Percentiles rank a stretch among this genome's conserved stretches.
These are phyloP conservation scores for Senna tora DNA, from an alignment of 306 rosid species.

Conservation along the genomic window DNA sequence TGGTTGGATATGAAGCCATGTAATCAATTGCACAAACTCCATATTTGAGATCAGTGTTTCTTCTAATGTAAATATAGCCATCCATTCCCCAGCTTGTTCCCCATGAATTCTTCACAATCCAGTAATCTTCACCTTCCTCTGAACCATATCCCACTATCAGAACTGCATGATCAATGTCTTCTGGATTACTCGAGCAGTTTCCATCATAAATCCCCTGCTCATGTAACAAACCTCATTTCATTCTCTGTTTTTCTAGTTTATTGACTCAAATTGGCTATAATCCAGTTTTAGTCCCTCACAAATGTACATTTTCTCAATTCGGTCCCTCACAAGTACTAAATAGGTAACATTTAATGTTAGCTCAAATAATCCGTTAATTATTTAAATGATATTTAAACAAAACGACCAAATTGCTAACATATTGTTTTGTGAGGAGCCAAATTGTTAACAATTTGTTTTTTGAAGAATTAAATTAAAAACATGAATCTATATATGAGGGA, in stretches of 20 bases:
- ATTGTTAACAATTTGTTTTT: too few species aligned
- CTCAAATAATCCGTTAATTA: too few species aligned
- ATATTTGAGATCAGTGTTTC: constrained; percentile 56
- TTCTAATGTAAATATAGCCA: constrained; percentile 68
- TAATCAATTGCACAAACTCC: constrained; percentile 80
- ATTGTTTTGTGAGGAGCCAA: too few species aligned
- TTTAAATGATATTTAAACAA: too few species aligned
- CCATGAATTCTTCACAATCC: constrained; percentile 92
- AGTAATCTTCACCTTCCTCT: constrained; percentile 66
- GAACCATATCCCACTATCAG: constrained; percentile 78
- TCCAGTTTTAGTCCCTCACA: too few species aligned
- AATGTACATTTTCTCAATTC: too few species aligned
- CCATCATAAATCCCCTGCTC: constrained; percentile 82
- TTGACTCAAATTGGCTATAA: not conserved
- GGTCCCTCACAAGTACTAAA: too few species aligned
- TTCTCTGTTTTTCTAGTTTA: not conserved
- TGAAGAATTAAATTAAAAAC: too few species aligned
- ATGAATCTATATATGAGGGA: too few species aligned
- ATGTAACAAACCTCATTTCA: not conserved
- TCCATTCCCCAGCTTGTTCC: constrained; percentile 75
- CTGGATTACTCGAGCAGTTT: constrained; percentile 68
- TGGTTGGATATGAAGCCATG: constrained; percentile 82
- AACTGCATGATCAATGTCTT: constrained; percentile 78
- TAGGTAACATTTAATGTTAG: too few species aligned
- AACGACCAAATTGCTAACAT: too few species aligned